Base-by-base conservation (phyloP, 345 rosid species). In the Salix viminalis region DNA sequence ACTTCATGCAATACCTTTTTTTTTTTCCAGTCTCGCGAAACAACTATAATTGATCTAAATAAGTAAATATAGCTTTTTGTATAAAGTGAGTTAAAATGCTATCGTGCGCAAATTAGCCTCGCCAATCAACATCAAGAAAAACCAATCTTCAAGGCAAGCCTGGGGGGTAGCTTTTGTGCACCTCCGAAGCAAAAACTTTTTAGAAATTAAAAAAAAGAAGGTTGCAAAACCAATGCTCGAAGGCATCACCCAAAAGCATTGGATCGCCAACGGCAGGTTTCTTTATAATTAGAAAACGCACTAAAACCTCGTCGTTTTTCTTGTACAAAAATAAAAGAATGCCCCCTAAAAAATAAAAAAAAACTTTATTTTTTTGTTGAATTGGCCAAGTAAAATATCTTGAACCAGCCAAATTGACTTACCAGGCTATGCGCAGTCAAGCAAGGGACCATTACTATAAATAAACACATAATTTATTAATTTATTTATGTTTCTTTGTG, bases 371-470 rank as follows among this genome's bases (percentile, higher is more conserved):
- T 18, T 18, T 1, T 28, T 30, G 23, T 30, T 24, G 16, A 64
- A 62, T 10, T 39, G 76, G 65, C 4, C 58, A 3, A 26, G 12
- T n/a, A 42, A 62, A 52, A 36, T 34, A n/a, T 54, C 1, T 52
- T 2, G 70, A 78, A 52, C 37, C 15, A 48, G 83, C 76, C 79
- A 76, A 71, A 56, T 76, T 56, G 74, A 79, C 76, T 75, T 30
- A 23, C 42, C 77, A 5, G 62, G 23, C 1, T 39, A 5, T 34
- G 30, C 46, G 15, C 41, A n/a, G 68, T 69, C 69, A 76, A 60
- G 26, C 21, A 76, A 56, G 42, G 30, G 36, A 13, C 26, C 26
- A 34, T 2, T 19, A 41, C 16, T 56, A 41, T 4, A 50, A 7
- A 30, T 1, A 0, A 26, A 26, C 19, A 13, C 4, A 26, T 0